Evolutionary conservation across 306 rosid genomes (phyloP).

Genomic region (Acacia acuminata): DNA sequence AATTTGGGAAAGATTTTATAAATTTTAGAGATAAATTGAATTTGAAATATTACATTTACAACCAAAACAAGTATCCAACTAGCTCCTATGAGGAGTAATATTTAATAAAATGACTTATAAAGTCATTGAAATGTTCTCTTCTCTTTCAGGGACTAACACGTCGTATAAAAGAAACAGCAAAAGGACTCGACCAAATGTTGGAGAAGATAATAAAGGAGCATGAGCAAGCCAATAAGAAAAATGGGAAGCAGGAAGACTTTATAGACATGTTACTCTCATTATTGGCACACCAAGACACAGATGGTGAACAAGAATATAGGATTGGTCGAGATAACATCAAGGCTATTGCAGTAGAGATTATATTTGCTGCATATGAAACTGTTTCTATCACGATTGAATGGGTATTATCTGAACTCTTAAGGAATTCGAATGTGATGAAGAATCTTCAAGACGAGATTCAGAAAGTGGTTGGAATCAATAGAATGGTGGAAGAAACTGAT

Average conservation of each 20-base stretch:
- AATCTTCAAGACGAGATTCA: constrained; percentile 37
- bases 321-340: constrained; percentile 36
- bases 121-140: too few relatives aligned
- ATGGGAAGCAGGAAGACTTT: constrained; percentile 8
- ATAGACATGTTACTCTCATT: constrained; percentile 31
- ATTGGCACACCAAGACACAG: background rate
- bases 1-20: too few relatives aligned
- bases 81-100: too few relatives aligned
- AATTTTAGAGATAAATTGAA: too few relatives aligned
- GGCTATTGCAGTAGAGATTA: constrained; percentile 39
- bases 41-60: too few relatives aligned
- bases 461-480: constrained; percentile 22
- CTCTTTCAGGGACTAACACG: background rate
- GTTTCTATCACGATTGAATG: background rate
- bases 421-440: constrained; percentile 42
- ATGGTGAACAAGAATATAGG: constrained; percentile 6
- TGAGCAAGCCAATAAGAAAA: background rate
- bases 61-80: too few relatives aligned
- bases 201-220: background rate
- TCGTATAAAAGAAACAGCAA: background rate
- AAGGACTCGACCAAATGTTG: background rate
- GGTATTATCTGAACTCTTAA: constrained; percentile 41
- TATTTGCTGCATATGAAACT: constrained; percentile 10
- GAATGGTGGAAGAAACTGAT: constrained; percentile 40
- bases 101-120: too few relatives aligned